Percentiles rank a stretch among this genome's conserved stretches.
phyloP scores from a whole-genome alignment of 139 green algal species.

The Astrephomene gubernaculifera region DNA sequence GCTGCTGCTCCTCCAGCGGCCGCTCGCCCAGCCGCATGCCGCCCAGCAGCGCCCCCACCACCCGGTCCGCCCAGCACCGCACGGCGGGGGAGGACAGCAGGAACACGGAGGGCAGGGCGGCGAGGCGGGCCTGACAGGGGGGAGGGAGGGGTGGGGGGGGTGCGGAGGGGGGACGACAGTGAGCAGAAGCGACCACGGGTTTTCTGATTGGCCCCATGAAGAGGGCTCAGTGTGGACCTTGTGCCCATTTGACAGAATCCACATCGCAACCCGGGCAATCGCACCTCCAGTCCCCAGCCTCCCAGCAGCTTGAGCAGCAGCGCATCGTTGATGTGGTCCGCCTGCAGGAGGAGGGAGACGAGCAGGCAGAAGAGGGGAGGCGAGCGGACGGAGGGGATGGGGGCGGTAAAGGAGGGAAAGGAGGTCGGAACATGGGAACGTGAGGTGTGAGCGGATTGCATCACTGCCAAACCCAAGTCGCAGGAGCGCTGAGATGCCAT shows the following conservation, averaged over 20 bases:
- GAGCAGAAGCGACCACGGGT: neutral
- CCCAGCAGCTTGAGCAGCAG: constrained; percentile 42
- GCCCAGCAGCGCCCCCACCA: constrained; percentile 26
- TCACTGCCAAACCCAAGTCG: too few species aligned
- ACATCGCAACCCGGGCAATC: too few species aligned
- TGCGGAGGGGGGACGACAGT: neutral
- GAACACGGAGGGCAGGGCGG: constrained; percentile 32
- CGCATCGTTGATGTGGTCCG: constrained; percentile 39
- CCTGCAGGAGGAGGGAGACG: neutral
- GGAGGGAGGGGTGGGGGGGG: neutral
- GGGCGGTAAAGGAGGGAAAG: neutral
- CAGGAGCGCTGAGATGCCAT: neutral
- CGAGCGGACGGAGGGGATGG: neutral
- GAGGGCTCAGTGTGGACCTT: neutral
- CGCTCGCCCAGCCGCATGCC: constrained; percentile 32
- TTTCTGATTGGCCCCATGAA: neutral
- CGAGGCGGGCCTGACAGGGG: constrained; percentile 14
- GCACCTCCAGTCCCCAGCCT: constrained; percentile 40
- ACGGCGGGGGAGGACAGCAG: constrained; percentile 26
- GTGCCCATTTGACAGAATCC: neutral
- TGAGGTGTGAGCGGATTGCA: too few species aligned
- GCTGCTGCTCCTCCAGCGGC: constrained; percentile 26
- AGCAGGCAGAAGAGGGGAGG: neutral
- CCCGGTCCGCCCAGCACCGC: constrained; percentile 16
- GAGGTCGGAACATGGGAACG: neutral